A percentile compares a stretch with the other conserved stretches of the same genome.
Conservation (phyloP, 106 monocot species). For the Phalaenopsis aphrodite region DNA sequence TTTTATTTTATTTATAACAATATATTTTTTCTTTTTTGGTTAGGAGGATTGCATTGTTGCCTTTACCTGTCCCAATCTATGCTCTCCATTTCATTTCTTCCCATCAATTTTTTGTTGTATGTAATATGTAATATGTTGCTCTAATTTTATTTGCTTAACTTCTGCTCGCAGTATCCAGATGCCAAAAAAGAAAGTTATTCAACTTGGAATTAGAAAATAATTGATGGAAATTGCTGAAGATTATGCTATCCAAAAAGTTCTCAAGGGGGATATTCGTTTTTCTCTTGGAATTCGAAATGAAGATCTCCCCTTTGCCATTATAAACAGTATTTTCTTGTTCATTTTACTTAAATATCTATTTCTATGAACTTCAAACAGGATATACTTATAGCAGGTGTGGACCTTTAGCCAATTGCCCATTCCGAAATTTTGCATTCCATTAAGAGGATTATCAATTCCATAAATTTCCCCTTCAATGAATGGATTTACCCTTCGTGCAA, state of each 20-base stretch:
- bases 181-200: conserved; percentile 88
- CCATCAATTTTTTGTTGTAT: neutral
- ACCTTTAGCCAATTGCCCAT: too few species aligned
- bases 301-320: conserved; percentile 81
- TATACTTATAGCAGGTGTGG: neutral
- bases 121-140: neutral
- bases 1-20: neutral
- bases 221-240: conserved; percentile 91
- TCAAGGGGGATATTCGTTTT: conserved; percentile 76
- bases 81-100: neutral
- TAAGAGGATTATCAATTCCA: too few species aligned
- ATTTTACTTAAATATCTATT: neutral
- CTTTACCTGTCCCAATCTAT: neutral
- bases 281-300: conserved; percentile 68
- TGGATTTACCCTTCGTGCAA: too few species aligned
- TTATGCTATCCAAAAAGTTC: conserved; percentile 62
- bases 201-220: conserved; percentile 93
- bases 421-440: too few species aligned
- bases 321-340: conserved; percentile 67
- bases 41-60: neutral
- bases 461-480: too few species aligned
- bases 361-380: neutral
- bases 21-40: neutral
- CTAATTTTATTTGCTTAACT: neutral
- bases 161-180: conserved; percentile 61